A percentile compares a stretch with the other conserved stretches of the same genome.
phyloP scores from a whole-genome alignment of 192 early-diverging fungal genomes.

The Geranomyces michiganensis region DNA sequence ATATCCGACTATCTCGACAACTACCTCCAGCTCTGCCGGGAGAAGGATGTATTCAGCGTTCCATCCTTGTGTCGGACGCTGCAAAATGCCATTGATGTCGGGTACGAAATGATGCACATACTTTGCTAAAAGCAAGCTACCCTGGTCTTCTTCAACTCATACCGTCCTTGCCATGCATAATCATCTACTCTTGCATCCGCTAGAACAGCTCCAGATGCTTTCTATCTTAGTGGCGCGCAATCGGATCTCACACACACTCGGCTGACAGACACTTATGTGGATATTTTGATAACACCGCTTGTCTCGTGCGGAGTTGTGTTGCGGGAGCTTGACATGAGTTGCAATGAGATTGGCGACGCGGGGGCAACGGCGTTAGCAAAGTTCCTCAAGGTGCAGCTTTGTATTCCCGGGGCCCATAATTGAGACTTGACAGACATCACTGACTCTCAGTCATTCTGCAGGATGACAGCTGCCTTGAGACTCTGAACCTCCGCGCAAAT shows the following conservation, averaged over 20 bases:
- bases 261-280: conserved; percentile 37
- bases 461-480: conserved; percentile 44
- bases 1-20: conserved; percentile 43
- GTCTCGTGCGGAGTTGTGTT: conserved; percentile 36
- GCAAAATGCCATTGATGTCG: not conserved
- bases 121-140: too few species aligned
- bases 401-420: not conserved
- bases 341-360: conserved; percentile 53
- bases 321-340: conserved; percentile 44
- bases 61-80: conserved; percentile 10
- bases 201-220: conserved; percentile 35
- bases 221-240: conserved; percentile 38
- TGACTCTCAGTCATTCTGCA: not conserved
- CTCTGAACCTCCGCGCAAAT: conserved; percentile 44
- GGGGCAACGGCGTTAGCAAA: conserved; percentile 44
- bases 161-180: not conserved
- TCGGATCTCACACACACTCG: conserved; percentile 35
- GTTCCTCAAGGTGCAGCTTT: conserved; percentile 45
- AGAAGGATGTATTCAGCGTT: conserved; percentile 24
- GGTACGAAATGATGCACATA: not conserved
- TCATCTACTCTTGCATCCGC: not conserved
- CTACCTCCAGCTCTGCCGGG: conserved; percentile 34
- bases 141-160: not conserved
- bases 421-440: not conserved
- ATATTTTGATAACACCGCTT: conserved; percentile 41